Evolutionary conservation across 2,329 filamentous ascomycete species (phyloP), one percentile per base, ranked within the genome.

Genomic region (Alternaria dauci): DNA sequence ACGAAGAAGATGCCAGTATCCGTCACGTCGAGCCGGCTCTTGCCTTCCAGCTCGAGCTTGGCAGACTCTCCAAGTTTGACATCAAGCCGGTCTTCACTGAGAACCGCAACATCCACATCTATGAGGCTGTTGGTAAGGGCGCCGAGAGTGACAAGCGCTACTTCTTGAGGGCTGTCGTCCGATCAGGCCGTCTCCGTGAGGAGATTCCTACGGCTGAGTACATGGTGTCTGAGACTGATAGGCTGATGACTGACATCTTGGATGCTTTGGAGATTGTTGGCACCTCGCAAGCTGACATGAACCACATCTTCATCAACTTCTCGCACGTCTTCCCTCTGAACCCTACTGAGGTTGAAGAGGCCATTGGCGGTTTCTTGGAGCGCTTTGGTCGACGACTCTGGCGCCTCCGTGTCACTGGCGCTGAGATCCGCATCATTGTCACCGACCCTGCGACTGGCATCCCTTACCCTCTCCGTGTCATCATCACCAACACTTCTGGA

Each of bases 291-390:
- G 97, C 95, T 52, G 95, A 99, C 85, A 87, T 99, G 77, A 99
- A 99, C 86, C 95, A 99, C 83, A 95, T 99, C 86, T 99, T 99
- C 85, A 95, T 99, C 86, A 98, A 99, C 87, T 99, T 99, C 84
- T 95, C 93, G 0, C 93, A 94, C 9, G 92, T 97, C 60, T 98
- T 99, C 89, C 92, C 93, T 78, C 88, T 99, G 50, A 86, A 93
- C 74, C 94, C 95, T 4, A 83, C 88, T 61, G 93, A 97, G 82
- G 93, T 99, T 16, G 93, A 98, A 82, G 88, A 96, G 80, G 94
- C 93, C 30, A 88, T 99, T 25, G 93, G 91, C 75, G 94, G 94
- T 57, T 99, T 99, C 88, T 84, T 99, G 70, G 95, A 98, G 75
- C 92, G 95, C 65, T 99, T 98, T 74, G 95, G 95, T 70, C 91